These are phyloP conservation scores for Nannizziopsis arthrosporioides DNA, from an alignment of 2,329 filamentous ascomycete species.

Conservation along the genomic window DNA sequence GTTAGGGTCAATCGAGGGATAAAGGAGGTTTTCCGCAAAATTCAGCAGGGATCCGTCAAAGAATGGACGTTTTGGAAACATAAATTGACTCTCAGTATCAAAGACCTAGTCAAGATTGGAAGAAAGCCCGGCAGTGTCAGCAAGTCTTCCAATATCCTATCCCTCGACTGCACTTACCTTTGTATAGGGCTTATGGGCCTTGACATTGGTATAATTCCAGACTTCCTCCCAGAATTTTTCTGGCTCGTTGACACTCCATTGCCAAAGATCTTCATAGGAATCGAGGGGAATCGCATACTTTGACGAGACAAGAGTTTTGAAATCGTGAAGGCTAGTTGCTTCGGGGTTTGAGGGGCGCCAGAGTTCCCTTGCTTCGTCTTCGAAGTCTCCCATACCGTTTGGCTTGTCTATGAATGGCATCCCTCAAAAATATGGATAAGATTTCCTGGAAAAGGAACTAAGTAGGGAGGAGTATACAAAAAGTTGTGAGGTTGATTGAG, in stretches of 20 bases:
- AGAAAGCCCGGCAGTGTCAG: not conserved
- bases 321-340: constrained; percentile 59
- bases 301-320: constrained; percentile 56
- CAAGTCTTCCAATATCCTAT: not conserved
- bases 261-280: constrained; percentile 63
- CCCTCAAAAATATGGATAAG: not conserved
- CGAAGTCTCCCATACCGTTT: constrained; percentile 8
- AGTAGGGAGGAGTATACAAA: not conserved
- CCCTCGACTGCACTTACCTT: constrained; percentile 22
- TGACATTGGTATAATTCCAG: constrained; percentile 72
- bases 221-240: constrained; percentile 72
- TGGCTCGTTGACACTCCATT: constrained; percentile 72
- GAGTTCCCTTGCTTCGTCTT: constrained; percentile 38
- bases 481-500: no score
- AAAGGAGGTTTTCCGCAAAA: constrained; percentile 91
- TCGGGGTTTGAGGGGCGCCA: constrained; percentile 60
- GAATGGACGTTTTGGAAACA: constrained; percentile 82
- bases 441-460: not conserved
- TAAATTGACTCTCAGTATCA: constrained; percentile 46
- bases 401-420: constrained; percentile 14
- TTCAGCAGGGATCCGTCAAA: constrained; percentile 71
- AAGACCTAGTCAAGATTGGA: constrained; percentile 57
- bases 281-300: constrained; percentile 52
- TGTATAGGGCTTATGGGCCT: constrained; percentile 49
- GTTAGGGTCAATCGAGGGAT: constrained; percentile 49